A percentile compares a stretch with the other conserved stretches of the same genome.
Evolutionary conservation across 139 green algal species (phyloP).

Genomic region (Picochlorum sp.): DNA sequence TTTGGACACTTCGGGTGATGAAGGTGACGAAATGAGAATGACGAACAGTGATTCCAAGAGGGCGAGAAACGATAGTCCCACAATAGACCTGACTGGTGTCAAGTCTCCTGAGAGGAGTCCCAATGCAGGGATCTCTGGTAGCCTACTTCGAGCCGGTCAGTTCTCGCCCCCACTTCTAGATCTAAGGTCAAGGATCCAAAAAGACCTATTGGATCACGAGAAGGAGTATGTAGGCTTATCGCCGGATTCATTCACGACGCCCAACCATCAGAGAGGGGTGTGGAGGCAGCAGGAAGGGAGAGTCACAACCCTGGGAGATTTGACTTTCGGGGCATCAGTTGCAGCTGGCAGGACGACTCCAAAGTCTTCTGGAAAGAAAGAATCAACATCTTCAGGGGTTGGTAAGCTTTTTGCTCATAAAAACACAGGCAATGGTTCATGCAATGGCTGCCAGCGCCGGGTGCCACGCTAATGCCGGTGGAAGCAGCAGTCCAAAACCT

Average conservation of each 20-base stretch:
- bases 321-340: conserved; percentile 4
- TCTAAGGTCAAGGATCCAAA: too few species aligned
- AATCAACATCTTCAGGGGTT: neutral
- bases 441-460: neutral
- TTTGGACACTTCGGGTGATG: neutral
- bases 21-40: neutral
- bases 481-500: neutral
- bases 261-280: neutral
- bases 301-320: neutral
- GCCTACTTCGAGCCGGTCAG: too few species aligned
- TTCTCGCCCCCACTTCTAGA: too few species aligned
- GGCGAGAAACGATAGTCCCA: too few species aligned
- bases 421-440: neutral
- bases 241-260: too few species aligned
- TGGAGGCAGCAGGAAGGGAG: conserved; percentile 2
- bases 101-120: too few species aligned
- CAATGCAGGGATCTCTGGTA: too few species aligned
- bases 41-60: too few species aligned
- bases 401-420: neutral
- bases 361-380: neutral
- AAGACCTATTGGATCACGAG: too few species aligned
- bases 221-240: too few species aligned
- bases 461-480: neutral
- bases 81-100: too few species aligned
- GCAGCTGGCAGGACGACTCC: conserved; percentile 3